Base-by-base conservation (phyloP, 2,329 filamentous ascomycete species). In the Phaeomoniella chlamydospora region DNA sequence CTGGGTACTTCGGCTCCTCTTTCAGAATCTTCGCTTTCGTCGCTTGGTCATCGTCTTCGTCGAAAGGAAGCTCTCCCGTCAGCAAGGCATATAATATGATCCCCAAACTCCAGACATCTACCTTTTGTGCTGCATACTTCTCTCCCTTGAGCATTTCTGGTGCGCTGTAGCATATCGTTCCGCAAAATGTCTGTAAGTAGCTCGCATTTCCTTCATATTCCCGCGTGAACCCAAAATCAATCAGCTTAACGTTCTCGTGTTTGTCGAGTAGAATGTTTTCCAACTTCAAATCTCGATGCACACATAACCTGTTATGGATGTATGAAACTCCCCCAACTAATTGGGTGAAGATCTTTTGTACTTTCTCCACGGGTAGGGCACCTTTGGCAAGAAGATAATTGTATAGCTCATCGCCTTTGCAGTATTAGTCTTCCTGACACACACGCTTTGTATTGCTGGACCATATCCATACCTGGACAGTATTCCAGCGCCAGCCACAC, bases 121-220 rank as follows among this genome's bases (percentile, higher is more conserved):
- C 88, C 62, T 94, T 96, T 62, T 94, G 86, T 16, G 86, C 88
- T 0, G 87, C 90, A 54, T 98, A 98, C 57, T 93, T 96, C 57
- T 98, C 90, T 29, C 87, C 90, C 56, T 90, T 94, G 29, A 98
- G 69, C 90, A 98, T 98, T 58, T 98, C 90, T 2, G 90, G 90
- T 2, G 90, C 90, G 37, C 86, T 94, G 59, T 98, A 98, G 62
- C 88, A 96, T 43, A 98, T 80, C 0, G 90, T 98, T 4, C 90
- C 90, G 55, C 90, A 98, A 59, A 94, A 98, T 1, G 90, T 98
- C 58, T 96, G 88, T 37, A 98, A 63, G 51, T 96, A 88, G 55
- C 87, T 96, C 18, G 84, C 74, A 49, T 92, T 86, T 41, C 88
- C 88, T 58, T 94, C 86, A 56, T 98, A 98, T 60, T 98, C 90